These are phyloP conservation scores for Solanum gandarillasii DNA, from an alignment of 257 asterid genomes.

Conservation along the genomic window DNA sequence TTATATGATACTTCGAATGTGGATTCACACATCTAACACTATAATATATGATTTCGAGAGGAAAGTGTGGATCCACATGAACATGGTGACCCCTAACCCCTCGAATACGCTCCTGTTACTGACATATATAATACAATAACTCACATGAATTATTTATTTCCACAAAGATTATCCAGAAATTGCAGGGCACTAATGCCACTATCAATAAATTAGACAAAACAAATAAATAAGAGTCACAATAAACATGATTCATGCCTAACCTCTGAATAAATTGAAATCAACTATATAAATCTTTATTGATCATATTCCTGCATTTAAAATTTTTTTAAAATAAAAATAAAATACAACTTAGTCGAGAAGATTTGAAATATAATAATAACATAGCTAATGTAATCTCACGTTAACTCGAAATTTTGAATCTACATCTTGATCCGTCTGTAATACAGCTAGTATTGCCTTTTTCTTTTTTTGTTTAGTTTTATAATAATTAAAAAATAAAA, in stretches of 20 bases:
- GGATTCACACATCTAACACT: too few species aligned
- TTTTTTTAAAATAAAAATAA: neutral
- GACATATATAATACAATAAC: neutral
- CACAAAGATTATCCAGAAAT: neutral
- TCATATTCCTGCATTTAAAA: rapidly evolving
- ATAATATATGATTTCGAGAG: rapidly evolving
- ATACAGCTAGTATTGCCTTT: neutral
- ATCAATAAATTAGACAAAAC: neutral
- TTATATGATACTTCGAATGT: too few species aligned
- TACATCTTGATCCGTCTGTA: neutral
- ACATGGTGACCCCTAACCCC: too few species aligned
- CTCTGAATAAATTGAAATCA: neutral
- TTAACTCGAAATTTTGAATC: neutral
- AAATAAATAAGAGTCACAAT: neutral
- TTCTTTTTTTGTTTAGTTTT: neutral
- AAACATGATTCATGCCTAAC: neutral
- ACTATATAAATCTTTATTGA: neutral
- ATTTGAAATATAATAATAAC: neutral
- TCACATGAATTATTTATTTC: neutral
- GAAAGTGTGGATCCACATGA: rapidly evolving
- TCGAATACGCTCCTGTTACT: rapidly evolving
- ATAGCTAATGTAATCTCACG: neutral
- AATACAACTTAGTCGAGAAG: neutral
- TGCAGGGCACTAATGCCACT: neutral
- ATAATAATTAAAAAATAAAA: neutral